phyloP scores from a whole-genome alignment of 768 basidiomycete species.

The Suillus decipiens region DNA sequence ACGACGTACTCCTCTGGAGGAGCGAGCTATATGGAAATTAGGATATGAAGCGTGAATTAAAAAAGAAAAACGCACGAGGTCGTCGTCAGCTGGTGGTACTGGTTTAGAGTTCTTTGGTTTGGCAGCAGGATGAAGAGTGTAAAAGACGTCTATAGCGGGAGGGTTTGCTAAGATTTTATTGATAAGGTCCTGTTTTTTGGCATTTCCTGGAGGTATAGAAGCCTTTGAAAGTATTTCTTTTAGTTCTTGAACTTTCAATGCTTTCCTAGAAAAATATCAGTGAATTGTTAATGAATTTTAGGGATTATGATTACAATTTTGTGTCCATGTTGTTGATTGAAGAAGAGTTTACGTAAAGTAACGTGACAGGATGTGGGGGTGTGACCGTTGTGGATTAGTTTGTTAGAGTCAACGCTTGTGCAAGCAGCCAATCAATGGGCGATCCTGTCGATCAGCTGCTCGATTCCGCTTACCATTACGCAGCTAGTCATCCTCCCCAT shows the following conservation, averaged over 20 bases:
- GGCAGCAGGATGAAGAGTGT: conserved; percentile 38
- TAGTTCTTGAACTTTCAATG: conserved; percentile 74
- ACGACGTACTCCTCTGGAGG: conserved; percentile 34
- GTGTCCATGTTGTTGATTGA: conserved; percentile 36
- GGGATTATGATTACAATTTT: conserved; percentile 33
- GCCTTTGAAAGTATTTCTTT: conserved; percentile 61
- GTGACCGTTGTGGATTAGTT: conserved; percentile 23
- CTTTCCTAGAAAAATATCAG: conserved; percentile 39
- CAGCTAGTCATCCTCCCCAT: conserved; percentile 20
- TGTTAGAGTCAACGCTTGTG: conserved; percentile 28
- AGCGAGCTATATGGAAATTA: conserved; percentile 25
- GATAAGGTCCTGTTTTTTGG: conserved; percentile 70
- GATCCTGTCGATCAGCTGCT: conserved; percentile 65
- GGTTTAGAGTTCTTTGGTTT: conserved; percentile 21
- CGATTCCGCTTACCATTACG: conserved; percentile 47
- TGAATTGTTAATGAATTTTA: conserved; percentile 3
- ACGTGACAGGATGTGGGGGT: conserved; percentile 14
- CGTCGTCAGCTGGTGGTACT: conserved; percentile 22
- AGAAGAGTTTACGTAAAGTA: conserved; percentile 23
- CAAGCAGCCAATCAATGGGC: conserved; percentile 51
- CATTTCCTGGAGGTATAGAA: conserved; percentile 50
- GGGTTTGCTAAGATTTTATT: conserved; percentile 56
- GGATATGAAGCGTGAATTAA: background rate
- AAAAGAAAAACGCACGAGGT: conserved; percentile 25
- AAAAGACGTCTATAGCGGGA: conserved; percentile 52